Evolutionary conservation across 352 stramenopile species (phyloP), one percentile per base, ranked within the genome.

Genomic region (Globisporangium solare): DNA sequence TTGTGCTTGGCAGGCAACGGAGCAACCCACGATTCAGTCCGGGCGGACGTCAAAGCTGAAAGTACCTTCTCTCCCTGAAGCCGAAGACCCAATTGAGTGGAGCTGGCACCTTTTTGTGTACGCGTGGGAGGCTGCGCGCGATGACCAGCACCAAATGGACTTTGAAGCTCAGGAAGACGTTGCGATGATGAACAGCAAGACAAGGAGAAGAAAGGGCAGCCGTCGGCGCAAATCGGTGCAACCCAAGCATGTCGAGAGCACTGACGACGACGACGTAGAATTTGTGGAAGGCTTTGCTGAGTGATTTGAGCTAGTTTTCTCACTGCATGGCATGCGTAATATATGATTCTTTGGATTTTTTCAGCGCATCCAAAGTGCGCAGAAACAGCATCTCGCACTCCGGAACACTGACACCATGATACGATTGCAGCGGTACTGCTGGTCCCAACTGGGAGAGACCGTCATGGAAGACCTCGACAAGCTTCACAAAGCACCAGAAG

Each of bases 91-190:
- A 31, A 56, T 91, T 3, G 54, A 74, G 41, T 32, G 73, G 18
- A 72, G 60, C 55, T 95, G 85, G 85, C 82, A 66, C 10, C 49
- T 88, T 2, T 83, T 92, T 22, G 39, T 88, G n/a, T 52, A 65
- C 49, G 74, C 77, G 10, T 86, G 76, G 64, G 48, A 60, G 15
- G 75, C 70, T 17, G 69, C 74, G 21, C 73, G 71, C 6, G 72
- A 89, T 47, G 85, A 95, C 49, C 74, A 92, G 53, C 73, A 72
- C 37, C 72, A 92, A 42, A 60, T 88, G 55, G 80, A 94, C 60
- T 72, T 90, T 37, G 82, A 89, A 18, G 60, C 71, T 0, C 47
- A 74, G 13, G 68, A 71, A 27, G 64, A 67, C 1, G 39, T 22
- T 17, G 57, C 61, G 1, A 60, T 56, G 22, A 46, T 32, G 11